phyloP scores from a whole-genome alignment of 148 eudicot species.

The Amaranthus hypochondriacus region DNA sequence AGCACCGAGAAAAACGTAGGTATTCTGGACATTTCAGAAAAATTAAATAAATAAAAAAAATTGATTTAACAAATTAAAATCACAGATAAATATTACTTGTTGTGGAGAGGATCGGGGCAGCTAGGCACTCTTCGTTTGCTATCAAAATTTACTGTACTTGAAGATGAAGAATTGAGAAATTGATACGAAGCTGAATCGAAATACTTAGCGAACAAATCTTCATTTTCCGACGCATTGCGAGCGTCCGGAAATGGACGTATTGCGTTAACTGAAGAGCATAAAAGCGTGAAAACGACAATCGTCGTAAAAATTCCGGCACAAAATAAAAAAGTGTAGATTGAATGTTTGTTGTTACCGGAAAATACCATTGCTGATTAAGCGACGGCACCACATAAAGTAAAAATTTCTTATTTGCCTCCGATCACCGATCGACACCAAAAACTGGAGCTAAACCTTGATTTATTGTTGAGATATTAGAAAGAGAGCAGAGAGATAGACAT shows the following conservation, averaged over 20 bases:
- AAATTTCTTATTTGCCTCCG: background rate
- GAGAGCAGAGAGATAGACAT: too few relatives aligned
- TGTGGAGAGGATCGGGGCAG: conserved; percentile 75
- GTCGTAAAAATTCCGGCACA: conserved; percentile 24
- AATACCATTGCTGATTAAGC: conserved; percentile 30
- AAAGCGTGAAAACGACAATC: conserved; percentile 7
- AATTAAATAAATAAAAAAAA: too few relatives aligned
- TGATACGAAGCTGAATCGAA: background rate
- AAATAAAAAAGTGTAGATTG: background rate
- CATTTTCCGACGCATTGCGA: background rate
- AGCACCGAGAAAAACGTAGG: conserved; percentile 76
- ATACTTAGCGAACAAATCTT: conserved; percentile 30
- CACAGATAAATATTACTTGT: background rate
- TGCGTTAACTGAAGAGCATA: conserved; percentile 26
- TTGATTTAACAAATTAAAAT: too few relatives aligned
- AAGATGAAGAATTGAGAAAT: background rate
- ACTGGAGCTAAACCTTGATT: background rate
- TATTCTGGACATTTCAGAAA: conserved; percentile 39
- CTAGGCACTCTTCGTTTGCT: conserved; percentile 63
- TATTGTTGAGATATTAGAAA: background rate
- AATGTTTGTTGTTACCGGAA: conserved; percentile 32
- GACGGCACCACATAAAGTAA: conserved; percentile 31
- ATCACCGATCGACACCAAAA: background rate
- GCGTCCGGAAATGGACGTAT: conserved; percentile 26
- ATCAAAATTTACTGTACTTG: conserved; percentile 19